Base-by-base conservation (phyloP, 352 stramenopile species). In the Phytopythium sindhum region DNA sequence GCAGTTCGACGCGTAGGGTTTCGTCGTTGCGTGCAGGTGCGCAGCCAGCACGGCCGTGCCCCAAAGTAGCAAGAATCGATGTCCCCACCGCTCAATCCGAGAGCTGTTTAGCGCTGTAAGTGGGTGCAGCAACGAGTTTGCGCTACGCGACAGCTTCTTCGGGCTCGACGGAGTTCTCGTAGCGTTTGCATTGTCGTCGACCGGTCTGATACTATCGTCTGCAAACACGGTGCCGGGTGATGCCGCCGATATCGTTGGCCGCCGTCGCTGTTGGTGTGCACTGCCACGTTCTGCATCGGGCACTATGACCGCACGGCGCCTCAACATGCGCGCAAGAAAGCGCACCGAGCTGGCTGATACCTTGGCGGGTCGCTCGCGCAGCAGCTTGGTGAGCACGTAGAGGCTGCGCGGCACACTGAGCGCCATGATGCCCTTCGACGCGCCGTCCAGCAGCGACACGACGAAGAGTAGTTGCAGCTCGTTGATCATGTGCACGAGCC, bases 381-480 rank as follows among this genome's bases (percentile, higher is more conserved):
- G 59, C 15, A 41, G 61, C n/a, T n/a, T 44, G 24, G 67, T 72
- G 42, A 69, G 51, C 23, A 68, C 66, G 24, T 61, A 51, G 6
- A 70, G 55, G 12, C 31, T 60, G 9, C 54, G 48, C 37, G 65
- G 35, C 2, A 70, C 52, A 15, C 58, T 61, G 19, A 67, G 19
- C 2, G 55, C 60, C 15, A 80, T 72, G 10, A 64, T 57, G 21
- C 59, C 50, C 45, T 69, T 69, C 15, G 68, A 61, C 10, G 47
- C 28, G 33, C 69, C 67, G 45, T 80, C 69, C 4, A 68, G 24
- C 26, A 59, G 51, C 26, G 63, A 68, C 26, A 65, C 41, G 14
- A 77, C 54, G 19, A 67, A 44, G 19, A 80, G 57, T 31, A 80
- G 54, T 8, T 59, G 60, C 24, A 78, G 64, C 41, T 78, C 67